Conservation (phyloP, 2,329 filamentous ascomycete species). For the Claviceps sp. region DNA sequence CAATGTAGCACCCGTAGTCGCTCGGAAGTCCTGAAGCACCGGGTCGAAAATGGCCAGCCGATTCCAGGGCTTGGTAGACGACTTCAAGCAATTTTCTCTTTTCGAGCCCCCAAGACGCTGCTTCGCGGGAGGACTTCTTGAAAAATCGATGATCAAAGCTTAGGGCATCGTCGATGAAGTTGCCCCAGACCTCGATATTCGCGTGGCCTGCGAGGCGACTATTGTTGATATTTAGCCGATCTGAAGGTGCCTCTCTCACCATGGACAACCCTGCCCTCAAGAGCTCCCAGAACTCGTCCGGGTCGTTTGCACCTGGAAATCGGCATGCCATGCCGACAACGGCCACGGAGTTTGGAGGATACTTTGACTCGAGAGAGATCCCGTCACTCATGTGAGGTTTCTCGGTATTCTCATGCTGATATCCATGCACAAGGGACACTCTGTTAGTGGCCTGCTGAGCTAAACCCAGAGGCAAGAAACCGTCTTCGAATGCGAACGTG, state of each 20-base stretch:
- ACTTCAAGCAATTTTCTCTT: constrained; percentile 1
- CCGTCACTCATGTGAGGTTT: neutral
- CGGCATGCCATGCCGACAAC: constrained; percentile 27
- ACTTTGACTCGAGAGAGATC: neutral
- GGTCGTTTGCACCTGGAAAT: constrained; percentile 20
- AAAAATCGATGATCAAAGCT: constrained; percentile 56
- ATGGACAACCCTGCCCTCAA: neutral
- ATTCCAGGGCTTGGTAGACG: neutral
- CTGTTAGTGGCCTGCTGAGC: neutral
- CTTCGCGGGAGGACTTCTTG: constrained; percentile 58
- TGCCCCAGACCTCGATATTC: neutral
- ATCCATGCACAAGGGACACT: neutral
- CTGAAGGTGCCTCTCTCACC: neutral
- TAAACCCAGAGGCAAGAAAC: neutral
- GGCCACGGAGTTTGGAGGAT: constrained; percentile 14
- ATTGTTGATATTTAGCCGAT: neutral
- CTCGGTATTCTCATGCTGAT: neutral
- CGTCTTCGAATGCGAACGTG: neutral
- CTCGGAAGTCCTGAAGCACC: neutral
- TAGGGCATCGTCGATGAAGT: constrained; percentile 46
- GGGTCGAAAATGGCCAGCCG: neutral
- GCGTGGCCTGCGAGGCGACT: neutral
- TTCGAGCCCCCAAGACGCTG: constrained; percentile 40
- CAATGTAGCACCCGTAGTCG: constrained; percentile 3
- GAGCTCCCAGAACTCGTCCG: constrained; percentile 20